Evolutionary conservation across 2,329 filamentous ascomycete species (phyloP), one percentile per base, ranked within the genome.

Genomic region (Dryadomyces quercivorus): DNA sequence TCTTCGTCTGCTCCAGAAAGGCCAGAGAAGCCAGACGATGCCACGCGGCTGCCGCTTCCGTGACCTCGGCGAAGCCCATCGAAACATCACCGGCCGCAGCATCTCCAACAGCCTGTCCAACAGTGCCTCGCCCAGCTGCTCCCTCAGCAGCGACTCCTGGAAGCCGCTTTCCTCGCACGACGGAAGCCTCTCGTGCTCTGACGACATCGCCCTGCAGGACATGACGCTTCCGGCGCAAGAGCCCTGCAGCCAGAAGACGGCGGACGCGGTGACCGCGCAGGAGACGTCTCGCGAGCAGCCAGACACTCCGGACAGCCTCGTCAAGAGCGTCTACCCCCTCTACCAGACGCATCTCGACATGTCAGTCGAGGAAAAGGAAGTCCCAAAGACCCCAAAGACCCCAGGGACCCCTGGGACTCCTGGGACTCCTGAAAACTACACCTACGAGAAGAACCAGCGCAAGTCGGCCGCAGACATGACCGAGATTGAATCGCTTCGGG

Each of bases 21-120:
- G 50, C 26, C 15, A 51, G n/a, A 46, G 53, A 22, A 59, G 51
- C 55, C 50, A 60, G 5, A 44, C 18, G 42, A 66, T 63, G 9
- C 66, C 65, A 10, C 67, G 67, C 31, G 66, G 64, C 4, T 63
- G 62, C 6, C 61, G 68, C 31, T 73, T 72, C 55, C 62, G 63
- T 26, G 66, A 67, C 52, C 60, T 72, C 0, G 62, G 63, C 26
- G 69, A 71, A 40, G 70, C 71, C 1, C 67, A 70, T 53, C 62
- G 64, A 4, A 69, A 67, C 38, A 72, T 73, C 55, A 69, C 67
- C 9, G 61, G 64, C 5, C 60, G 58, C 36, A 54, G 58, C 56
- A 57, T 57, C 12, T 56, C 56, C 10, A 52, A 45, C 16, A 42
- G 6, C 8, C n/a, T 21, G 4, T 36, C 21, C 10, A 46, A 43